Evolutionary conservation across 495 filamentous ascomycete genomes (phyloP).

Genomic region (Neurospora africana): DNA sequence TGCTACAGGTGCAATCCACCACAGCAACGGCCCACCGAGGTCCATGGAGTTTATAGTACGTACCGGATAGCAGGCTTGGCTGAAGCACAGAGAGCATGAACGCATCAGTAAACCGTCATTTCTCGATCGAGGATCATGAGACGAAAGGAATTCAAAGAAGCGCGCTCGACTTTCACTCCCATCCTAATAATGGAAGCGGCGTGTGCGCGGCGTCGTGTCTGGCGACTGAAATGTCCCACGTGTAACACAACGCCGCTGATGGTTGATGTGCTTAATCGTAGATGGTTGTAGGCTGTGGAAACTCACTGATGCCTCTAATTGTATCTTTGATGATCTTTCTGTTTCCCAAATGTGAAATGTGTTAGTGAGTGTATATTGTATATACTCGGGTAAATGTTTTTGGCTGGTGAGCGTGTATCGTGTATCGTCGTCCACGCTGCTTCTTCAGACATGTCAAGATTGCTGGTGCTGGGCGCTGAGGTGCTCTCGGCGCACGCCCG

Average conservation of each 20-base stretch:
- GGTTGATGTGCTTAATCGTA: neutral
- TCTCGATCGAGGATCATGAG: neutral
- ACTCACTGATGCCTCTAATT: constrained; percentile 56
- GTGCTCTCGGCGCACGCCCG: neutral
- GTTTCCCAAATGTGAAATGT: neutral
- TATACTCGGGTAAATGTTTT: neutral
- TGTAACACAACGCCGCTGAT: neutral
- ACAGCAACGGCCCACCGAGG: neutral
- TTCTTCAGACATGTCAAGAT: neutral
- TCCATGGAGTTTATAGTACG: constrained; percentile 10
- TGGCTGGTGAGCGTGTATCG: neutral
- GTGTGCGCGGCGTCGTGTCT: neutral
- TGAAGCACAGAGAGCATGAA: constrained; percentile 1
- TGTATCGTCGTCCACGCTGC: neutral
- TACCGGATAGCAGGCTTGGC: constrained; percentile 60
- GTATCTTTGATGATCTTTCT: constrained; percentile 54
- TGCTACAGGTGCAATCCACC: neutral
- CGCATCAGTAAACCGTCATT: neutral
- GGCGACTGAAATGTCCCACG: neutral
- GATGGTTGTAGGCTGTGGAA: neutral
- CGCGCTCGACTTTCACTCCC: neutral
- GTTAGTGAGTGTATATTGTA: neutral
- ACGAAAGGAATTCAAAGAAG: neutral
- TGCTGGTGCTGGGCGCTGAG: neutral
- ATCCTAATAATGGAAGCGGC: neutral